Base-by-base conservation (phyloP, 2,329 filamentous ascomycete genomes). In the Colletotrichum tropicale region DNA sequence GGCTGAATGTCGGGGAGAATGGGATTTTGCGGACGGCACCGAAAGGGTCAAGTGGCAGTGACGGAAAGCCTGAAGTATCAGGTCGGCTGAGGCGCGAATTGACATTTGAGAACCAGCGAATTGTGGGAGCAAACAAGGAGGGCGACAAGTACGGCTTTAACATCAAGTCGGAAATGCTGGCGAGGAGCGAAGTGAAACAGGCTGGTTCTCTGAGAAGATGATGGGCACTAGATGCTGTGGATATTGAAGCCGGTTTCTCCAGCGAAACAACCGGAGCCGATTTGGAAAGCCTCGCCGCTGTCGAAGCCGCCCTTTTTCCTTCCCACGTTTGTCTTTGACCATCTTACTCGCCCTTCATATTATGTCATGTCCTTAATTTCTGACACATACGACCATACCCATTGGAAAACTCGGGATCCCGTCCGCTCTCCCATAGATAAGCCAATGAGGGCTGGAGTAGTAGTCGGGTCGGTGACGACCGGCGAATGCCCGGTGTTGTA, bases 331-430 rank as follows among this genome's bases (percentile, higher is more conserved):
- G 38, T 48, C 18, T 18, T 18, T n/a, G 18, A 48, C 38, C 38
- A 18, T 43, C 38, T n/a, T n/a, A n/a, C n/a, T n/a, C n/a, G 16
- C 38, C 38, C 38, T 6, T 43, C 2, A 43, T 43, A n/a, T n/a
- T 1, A 18, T n/a, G 38, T 43, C 5, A 6, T 3, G 8, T 10
- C 0, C 5, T 0, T 18, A 1, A 0, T 6, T 3, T n/a, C 1
- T 43, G 8, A 0, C 9, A 43, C 38, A 48, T 48, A 48, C 38
- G 38, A 48, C 38, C 38, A 48, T 48, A 48, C 38, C 38, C 38
- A 48, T 48, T 48, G 38, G 38, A 48, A 12, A 48, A n/a, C 38
- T 48, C 38, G 38, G 38, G 38, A 48, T n/a, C 38, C 38, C 38
- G 38, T 48, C 38, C 38, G 38, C 38, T 48, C 38, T n/a, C n/a